phyloP scores from a whole-genome alignment of 768 basidiomycete genomes.

The Trametes elegans region DNA sequence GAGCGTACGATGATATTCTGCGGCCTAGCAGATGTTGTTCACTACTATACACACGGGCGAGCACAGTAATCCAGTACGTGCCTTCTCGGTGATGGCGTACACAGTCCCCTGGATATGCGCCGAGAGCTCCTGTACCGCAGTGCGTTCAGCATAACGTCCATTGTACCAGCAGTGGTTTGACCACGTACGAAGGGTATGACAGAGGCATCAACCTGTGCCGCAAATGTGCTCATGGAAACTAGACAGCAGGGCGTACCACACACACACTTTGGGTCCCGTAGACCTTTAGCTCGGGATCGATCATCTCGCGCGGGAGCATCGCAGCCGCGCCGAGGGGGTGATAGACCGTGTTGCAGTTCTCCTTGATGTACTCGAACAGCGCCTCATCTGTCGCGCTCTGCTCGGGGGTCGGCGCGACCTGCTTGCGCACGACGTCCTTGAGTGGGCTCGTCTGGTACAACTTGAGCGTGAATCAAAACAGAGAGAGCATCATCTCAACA shows the following conservation, averaged over 20 bases:
- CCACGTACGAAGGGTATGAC: constrained; percentile 1
- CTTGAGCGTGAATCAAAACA: constrained; percentile 3
- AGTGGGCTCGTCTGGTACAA: constrained; percentile 1
- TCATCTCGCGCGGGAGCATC: constrained; percentile 2
- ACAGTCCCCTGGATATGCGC: constrained; percentile 5
- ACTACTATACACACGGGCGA: too few species aligned
- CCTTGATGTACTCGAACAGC: constrained; percentile 5
- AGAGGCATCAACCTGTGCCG: background rate
- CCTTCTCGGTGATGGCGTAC: constrained; percentile 14
- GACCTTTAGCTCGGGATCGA: constrained; percentile 7
- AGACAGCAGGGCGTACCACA: background rate
- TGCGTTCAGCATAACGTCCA: background rate
- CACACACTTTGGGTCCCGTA: constrained; percentile 13
- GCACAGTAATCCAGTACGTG: too few species aligned
- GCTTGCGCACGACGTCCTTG: background rate
- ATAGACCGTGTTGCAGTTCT: background rate
- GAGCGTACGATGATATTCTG: background rate
- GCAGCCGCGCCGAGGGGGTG: constrained; percentile 1
- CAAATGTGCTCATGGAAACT: background rate
- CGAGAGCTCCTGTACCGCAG: background rate
- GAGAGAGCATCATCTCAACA: constrained; percentile 3
- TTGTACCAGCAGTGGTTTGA: too few species aligned
- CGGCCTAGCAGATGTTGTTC: background rate
- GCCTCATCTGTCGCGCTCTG: background rate
- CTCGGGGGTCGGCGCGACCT: background rate